Conservation (phyloP, 1,139 yeast species). For the Blastobotrys elegans region DNA sequence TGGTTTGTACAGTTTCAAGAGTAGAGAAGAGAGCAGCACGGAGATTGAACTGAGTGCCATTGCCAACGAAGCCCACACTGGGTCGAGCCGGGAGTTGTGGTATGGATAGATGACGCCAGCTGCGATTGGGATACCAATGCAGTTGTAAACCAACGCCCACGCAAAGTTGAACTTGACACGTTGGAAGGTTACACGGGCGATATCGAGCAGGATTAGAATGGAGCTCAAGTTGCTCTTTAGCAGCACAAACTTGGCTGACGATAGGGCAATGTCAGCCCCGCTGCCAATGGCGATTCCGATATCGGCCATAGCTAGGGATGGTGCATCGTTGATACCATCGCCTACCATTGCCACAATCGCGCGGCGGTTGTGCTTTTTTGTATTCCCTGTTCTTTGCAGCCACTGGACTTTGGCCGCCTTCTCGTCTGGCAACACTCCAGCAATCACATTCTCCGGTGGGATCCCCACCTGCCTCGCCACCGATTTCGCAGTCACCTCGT, state of each 20-base stretch:
- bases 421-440: conserved; percentile 70
- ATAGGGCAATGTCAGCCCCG: conserved; percentile 91
- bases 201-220: conserved; percentile 61
- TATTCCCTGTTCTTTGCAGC: conserved; percentile 42
- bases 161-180: conserved; percentile 74
- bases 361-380: conserved; percentile 18
- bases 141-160: conserved; percentile 84
- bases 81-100: conserved; percentile 67
- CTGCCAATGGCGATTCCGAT: conserved; percentile 88
- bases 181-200: conserved; percentile 62
- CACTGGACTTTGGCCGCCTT: conserved; percentile 56
- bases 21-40: conserved; percentile 73
- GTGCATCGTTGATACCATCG: conserved; percentile 95
- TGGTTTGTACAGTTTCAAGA: conserved; percentile 38
- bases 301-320: conserved; percentile 83
- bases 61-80: conserved; percentile 78
- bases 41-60: conserved; percentile 92
- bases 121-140: conserved; percentile 85
- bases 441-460: conserved; percentile 47
- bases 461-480: conserved; percentile 65
- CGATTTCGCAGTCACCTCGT: conserved; percentile 58
- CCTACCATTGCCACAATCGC: conserved; percentile 65
- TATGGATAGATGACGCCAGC: conserved; percentile 82
- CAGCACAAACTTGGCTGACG: conserved; percentile 84
- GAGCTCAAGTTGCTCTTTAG: conserved; percentile 35